phyloP scores from a whole-genome alignment of 1,139 yeast genomes.

The Suhomyces maxii region DNA sequence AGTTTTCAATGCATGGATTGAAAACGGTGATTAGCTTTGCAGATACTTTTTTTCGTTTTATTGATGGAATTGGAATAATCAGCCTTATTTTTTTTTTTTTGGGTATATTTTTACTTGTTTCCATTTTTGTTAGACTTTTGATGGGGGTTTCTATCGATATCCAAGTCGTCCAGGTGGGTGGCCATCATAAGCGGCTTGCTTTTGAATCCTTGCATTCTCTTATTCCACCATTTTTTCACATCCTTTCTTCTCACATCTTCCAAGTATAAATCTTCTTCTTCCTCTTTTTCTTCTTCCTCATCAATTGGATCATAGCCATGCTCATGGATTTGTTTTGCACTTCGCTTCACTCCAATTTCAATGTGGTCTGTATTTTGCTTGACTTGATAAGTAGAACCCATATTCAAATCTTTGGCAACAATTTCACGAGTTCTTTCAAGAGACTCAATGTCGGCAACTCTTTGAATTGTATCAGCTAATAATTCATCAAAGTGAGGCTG shows the following conservation, averaged over 20 bases:
- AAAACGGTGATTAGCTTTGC: no score
- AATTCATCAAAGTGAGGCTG: constrained; percentile 72
- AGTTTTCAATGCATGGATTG: no score
- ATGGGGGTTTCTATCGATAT: constrained; percentile 1
- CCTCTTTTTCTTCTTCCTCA: constrained; percentile 33
- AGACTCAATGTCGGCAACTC: constrained; percentile 76
- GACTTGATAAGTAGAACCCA: constrained; percentile 49
- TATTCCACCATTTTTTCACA: constrained; percentile 47
- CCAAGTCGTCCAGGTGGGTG: constrained; percentile 1
- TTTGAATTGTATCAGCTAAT: constrained; percentile 65
- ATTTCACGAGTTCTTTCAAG: constrained; percentile 79
- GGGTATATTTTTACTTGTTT: neutral
- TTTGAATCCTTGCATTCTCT: constrained; percentile 33
- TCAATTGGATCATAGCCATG: constrained; percentile 23
- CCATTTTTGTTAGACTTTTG: neutral
- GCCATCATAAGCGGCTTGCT: neutral
- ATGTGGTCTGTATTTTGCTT: constrained; percentile 12
- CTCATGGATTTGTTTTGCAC: constrained; percentile 21
- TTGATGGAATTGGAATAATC: no score
- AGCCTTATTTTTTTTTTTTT: no score
- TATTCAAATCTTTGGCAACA: constrained; percentile 67
- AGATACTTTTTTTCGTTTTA: no score
- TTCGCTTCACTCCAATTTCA: constrained; percentile 16
- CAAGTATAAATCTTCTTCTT: constrained; percentile 32
- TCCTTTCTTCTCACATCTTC: constrained; percentile 45